Base-by-base conservation (phyloP, 441 rosid genomes). In the Oxalis stricta region DNA sequence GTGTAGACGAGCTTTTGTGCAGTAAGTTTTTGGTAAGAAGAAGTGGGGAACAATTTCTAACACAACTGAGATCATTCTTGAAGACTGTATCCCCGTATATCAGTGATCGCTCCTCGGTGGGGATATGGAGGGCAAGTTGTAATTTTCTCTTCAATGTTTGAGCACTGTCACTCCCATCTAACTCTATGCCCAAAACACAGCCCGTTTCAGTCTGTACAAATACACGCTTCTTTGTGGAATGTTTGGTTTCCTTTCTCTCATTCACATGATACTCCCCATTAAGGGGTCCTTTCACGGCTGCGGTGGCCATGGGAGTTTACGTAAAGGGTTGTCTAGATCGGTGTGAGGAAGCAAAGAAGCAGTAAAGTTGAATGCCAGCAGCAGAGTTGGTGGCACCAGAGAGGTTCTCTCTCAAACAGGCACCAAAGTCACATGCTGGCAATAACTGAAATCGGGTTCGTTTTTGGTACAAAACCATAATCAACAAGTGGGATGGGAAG, bases 171-270 rank as follows among this genome's bases (percentile, higher is more conserved):
- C 60, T 48, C n/a, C 78, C 68, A 41, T 66, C 78, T 53, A 71
- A 50, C 63, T 75, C 82, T 75, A 75, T 71, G 2, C 76, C 82
- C 53, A 75, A 50, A 29, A 75, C 76, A 64, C 72, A 69, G 15
- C 82, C 82, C 13, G 69, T 69, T 53, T 75, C 82, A 0, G 78
- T 71, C 19, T 75, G 78, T 47, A 75, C 76, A 17, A 69, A 75
- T 19, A 75, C 78, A 14, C 72, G 59, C 34, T 76, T 69, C 10
- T 63, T 49, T 16, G 71, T 76, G 0, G 71, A 24, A 10, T 67
- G 53, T 37, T 66, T 56, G n/a, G n/a, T n/a, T 5, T 50, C 13
- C 14, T 53, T 53, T 59, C 33, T 38, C n/a, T n/a, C n/a, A n/a
- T 24, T 30, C 61, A 66, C 16, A 70, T 5, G 47, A 16, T 44